These are phyloP conservation scores for Mucor piriformis DNA, from an alignment of 371 early-diverging fungal genomes.

Conservation along the genomic window DNA sequence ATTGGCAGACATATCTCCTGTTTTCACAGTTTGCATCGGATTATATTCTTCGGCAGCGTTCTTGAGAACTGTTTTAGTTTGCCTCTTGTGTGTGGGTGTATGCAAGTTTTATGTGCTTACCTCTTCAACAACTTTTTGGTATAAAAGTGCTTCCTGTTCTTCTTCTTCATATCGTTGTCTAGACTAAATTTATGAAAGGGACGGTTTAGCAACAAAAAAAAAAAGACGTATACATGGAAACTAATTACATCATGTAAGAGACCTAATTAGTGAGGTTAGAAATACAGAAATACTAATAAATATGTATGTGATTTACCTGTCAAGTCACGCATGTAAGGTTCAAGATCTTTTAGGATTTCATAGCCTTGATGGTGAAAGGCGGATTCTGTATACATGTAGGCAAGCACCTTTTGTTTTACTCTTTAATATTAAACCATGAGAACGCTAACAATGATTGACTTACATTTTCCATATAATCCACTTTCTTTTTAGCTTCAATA, in stretches of 20 bases:
- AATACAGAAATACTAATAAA: not conserved
- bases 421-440: too few species aligned
- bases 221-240: too few species aligned
- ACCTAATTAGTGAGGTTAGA: slow-evolving; percentile 21
- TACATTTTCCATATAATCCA: slow-evolving; percentile 80
- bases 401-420: too few species aligned
- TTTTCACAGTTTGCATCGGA: slow-evolving; percentile 27
- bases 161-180: slow-evolving; percentile 49
- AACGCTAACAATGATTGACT: too few species aligned
- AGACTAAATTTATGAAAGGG: slow-evolving; percentile 25
- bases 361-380: slow-evolving; percentile 80
- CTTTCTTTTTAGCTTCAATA: slow-evolving; percentile 67
- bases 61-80: slow-evolving; percentile 4
- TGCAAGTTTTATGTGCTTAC: slow-evolving; percentile 10
- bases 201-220: not conserved
- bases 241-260: slow-evolving; percentile 46
- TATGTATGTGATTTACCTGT: slow-evolving; percentile 43
- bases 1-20: not conserved
- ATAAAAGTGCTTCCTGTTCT: slow-evolving; percentile 29
- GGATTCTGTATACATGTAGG: slow-evolving; percentile 74
- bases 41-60: slow-evolving; percentile 34
- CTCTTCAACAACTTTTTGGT: slow-evolving; percentile 37
- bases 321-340: slow-evolving; percentile 76
- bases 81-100: too few species aligned
- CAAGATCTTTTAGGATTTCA: slow-evolving; percentile 73